Base-by-base conservation (phyloP, 2,329 filamentous ascomycete species). In the Colletotrichum musae region DNA sequence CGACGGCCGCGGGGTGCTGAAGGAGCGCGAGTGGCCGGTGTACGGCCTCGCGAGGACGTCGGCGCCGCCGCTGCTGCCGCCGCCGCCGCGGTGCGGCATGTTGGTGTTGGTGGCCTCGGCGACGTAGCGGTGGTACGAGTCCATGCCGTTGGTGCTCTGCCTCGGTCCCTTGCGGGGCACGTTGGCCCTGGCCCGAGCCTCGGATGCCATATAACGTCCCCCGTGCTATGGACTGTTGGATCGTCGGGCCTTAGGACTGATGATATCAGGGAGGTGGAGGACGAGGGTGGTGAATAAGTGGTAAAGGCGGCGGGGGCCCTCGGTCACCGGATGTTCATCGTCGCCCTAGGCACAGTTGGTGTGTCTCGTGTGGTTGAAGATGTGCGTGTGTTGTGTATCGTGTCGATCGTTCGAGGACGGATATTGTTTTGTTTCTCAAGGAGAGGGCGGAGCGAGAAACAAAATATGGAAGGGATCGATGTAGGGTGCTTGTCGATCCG, bases 101-200 rank as follows among this genome's bases (percentile, higher is more conserved):
- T 21, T 43, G 56, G 48, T 68, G 21, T 13, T 72, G n/a, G 62
- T 56, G n/a, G 62, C 56, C 32, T 72, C 58, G 24, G 61, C 60
- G 18, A 72, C 70, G 53, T 64, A 72, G 45, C 66, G 71, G 57
- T 72, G 71, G 24, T 72, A 72, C 24, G 70, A 63, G 32, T 72
- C 71, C 61, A 70, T 62, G 12, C 70, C 71, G 36, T 59, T 59
- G 56, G 59, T 50, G 45, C 56, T 70, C 57, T 72, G 71, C 56
- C 61, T 60, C 12, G 52, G 59, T 54, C 41, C 59, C 32, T 48
- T 39, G 16, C 71, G 71, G 28, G 71, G 71, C 43, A 72, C 66
- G 41, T 72, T 72, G 60, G 71, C 71, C 70, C 43, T 68, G 36
- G 67, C 70, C 54, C 71, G 60, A 50, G 62, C 70, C 5, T 60